Base-by-base conservation (phyloP, 331 rosid genomes). In the Spiraea crenata region DNA sequence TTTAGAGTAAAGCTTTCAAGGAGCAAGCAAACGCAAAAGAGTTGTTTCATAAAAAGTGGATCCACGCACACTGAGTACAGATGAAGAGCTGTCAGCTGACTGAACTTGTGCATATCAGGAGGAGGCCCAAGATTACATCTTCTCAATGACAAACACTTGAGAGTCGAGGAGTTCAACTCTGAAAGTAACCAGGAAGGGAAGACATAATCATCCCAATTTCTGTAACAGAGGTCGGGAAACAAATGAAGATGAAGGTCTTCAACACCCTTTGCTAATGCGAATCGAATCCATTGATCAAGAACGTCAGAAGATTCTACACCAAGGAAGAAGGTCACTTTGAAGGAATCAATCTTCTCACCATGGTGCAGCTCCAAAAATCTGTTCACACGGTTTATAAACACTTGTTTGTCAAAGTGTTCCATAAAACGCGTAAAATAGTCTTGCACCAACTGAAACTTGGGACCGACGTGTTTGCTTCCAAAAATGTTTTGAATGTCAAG, bases 131-230 rank as follows among this genome's bases (percentile, higher is more conserved):
- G 57, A n/a, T 16, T 25, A 25, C 31, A 25, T 25, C 31, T 6
- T 6, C 31, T 7, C 57, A 51, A 5, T 51, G 57, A 51, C 11
- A 51, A 51, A 51, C 9, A 3, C 25, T 51, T 51, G 3, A 17
- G 57, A 16, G 31, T 51, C 17, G 57, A 51, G 31, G 31, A 25
- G 31, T 57, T 57, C n/a, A 57, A 1, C 10, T 57, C 62, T 31
- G 62, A 31, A 57, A 57, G 38, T 57, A 31, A 20, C 62, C 62
- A 31, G n/a, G 25, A 39, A 57, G 62, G 62, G 3, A 57, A 57
- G 31, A 57, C 62, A 56, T 56, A 20, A 20, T 7, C 61, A 25
- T 56, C 9, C 2, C 2, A 5, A 5, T 10, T 25, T 20, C 4
- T 9, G 9, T 56, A 17, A 19, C 14, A 2, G 4, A 16, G 19